Evolutionary conservation across 1,139 yeast genomes (phyloP).

Genomic region (Sugiyamaella sp.): DNA sequence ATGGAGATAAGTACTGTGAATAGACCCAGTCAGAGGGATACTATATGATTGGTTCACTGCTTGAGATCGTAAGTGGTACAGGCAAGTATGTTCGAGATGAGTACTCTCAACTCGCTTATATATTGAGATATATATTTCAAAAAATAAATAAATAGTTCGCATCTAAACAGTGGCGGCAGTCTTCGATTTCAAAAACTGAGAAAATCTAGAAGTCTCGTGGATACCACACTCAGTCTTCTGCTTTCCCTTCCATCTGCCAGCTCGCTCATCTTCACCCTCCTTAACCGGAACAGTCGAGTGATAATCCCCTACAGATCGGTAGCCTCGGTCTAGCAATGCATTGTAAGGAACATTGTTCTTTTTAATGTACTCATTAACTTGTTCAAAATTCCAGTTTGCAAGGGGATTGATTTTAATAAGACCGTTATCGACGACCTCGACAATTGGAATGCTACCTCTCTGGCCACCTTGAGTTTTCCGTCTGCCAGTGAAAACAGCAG

Average conservation of each 20-base stretch:
- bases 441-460: conserved; percentile 69
- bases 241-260: conserved; percentile 96
- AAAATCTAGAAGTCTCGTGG: conserved; percentile 75
- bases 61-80: no score
- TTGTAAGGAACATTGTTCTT: conserved; percentile 80
- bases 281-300: conserved; percentile 89
- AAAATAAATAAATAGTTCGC: not conserved
- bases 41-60: no score
- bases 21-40: no score
- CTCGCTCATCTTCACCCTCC: conserved; percentile 92
- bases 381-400: conserved; percentile 76
- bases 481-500: conserved; percentile 91
- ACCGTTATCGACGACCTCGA: conserved; percentile 74
- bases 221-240: conserved; percentile 96
- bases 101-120: no score
- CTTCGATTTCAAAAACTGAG: conserved; percentile 50
- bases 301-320: conserved; percentile 93
- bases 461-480: conserved; percentile 89
- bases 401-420: conserved; percentile 87
- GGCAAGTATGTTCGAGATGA: no score
- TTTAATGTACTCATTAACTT: conserved; percentile 71
- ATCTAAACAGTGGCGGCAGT: conserved; percentile 10
- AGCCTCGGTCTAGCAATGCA: conserved; percentile 79
- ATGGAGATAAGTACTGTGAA: no score
- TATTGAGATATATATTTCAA: no score